Evolutionary conservation across 1,284 basidiomycete genomes (phyloP).

Genomic region (Austroboletus novae-zelandiae): DNA sequence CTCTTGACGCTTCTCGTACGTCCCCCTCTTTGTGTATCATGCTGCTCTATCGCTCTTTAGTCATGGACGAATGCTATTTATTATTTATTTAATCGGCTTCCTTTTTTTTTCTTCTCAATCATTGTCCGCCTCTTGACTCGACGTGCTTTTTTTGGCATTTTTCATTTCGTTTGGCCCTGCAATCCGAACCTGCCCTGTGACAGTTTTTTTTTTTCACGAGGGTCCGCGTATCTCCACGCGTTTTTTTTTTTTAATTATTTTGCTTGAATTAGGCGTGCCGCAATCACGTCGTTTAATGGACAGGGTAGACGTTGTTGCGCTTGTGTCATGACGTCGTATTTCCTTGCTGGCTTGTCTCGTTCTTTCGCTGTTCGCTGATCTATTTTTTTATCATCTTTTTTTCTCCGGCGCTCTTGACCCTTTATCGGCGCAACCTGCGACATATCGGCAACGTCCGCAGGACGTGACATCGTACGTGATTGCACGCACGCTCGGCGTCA

Average conservation of each 20-base stretch:
- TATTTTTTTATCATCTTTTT: background rate
- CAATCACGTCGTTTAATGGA: constrained; percentile 1
- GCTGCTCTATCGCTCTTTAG: constrained; percentile 9
- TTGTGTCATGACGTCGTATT: constrained; percentile 2
- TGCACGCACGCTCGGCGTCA: constrained; percentile 75
- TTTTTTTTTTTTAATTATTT: background rate
- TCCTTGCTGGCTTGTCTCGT: background rate
- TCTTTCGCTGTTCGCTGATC: constrained; percentile 14
- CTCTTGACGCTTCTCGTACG: constrained; percentile 64
- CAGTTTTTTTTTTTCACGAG: background rate
- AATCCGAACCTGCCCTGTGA: constrained; percentile 7
- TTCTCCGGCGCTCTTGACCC: too few species aligned
- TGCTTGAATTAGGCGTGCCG: constrained; percentile 1
- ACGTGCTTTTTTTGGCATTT: background rate
- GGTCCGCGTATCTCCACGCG: constrained; percentile 16
- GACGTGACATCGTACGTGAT: constrained; percentile 79
- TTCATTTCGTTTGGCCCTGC: background rate
- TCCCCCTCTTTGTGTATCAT: constrained; percentile 11
- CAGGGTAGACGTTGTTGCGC: constrained; percentile 1
- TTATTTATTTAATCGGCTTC: constrained; percentile 6
- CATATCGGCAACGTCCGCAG: constrained; percentile 36
- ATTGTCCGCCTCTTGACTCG: constrained; percentile 1
- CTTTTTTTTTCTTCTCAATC: background rate
- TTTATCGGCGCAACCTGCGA: background rate
- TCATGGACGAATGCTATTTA: constrained; percentile 12